Conservation (phyloP, 2,329 filamentous ascomycete species). For the Fusarium incarnatum region DNA sequence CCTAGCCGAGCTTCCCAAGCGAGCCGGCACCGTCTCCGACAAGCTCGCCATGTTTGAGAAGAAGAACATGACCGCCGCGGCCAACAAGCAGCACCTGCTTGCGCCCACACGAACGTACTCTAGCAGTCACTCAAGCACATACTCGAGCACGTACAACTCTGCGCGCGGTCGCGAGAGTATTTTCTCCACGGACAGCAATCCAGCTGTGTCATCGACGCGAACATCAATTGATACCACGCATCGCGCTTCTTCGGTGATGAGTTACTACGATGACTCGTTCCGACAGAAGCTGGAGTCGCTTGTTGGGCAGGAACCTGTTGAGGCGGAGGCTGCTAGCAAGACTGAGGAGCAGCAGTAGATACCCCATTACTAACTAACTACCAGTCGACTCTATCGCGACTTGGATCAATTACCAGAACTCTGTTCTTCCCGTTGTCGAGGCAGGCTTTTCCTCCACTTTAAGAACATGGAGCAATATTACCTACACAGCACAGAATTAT, state of each 20-base stretch:
- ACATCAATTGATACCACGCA: constrained; percentile 22
- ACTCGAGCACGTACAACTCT: constrained; percentile 10
- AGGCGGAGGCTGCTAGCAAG: neutral
- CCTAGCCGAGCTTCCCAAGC: constrained; percentile 3
- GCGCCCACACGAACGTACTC: constrained; percentile 10
- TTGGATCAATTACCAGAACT: neutral
- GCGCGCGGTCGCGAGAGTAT: constrained; percentile 11
- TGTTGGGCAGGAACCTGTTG: constrained; percentile 16
- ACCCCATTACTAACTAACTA: neutral
- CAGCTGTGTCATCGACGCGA: constrained; percentile 8
- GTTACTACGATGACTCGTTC: constrained; percentile 29
- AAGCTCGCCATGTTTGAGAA: constrained; percentile 32
- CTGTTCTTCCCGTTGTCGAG: neutral
- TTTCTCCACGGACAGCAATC: constrained; percentile 18
- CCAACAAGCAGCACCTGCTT: constrained; percentile 3
- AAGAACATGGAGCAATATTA: constrained; percentile 2
- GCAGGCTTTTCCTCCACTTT: constrained; percentile 9
- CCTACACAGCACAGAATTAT: neutral
- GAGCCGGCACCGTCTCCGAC: constrained; percentile 24
- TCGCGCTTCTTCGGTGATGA: constrained; percentile 20
- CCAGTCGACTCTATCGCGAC: too few relatives aligned
- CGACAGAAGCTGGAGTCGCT: constrained; percentile 31
- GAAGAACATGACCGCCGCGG: constrained; percentile 3
- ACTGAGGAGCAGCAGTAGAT: neutral
- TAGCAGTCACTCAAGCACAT: constrained; percentile 1